Conservation (phyloP, 2,329 filamentous ascomycete species). For the Aspergillus pseudoviridinutans region DNA sequence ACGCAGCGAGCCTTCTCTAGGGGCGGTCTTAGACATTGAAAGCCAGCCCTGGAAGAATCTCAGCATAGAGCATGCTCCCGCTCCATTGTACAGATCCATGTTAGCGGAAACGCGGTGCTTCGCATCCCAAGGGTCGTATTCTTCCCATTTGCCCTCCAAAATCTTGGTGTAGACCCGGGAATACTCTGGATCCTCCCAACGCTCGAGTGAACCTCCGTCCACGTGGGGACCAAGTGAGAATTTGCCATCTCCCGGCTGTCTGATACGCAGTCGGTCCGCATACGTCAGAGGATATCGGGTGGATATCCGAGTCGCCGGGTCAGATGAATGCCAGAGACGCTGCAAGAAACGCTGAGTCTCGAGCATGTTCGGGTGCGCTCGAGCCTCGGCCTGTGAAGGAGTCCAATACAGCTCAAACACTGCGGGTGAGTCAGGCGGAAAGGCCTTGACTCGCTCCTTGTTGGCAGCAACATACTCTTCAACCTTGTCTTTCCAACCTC, state of each 20-base stretch:
- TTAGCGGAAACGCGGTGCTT: slow-evolving; percentile 63
- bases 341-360: slow-evolving; percentile 60
- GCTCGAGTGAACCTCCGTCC: slow-evolving; percentile 70
- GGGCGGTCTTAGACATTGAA: slow-evolving; percentile 65
- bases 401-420: slow-evolving; percentile 78
- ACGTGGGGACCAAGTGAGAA: slow-evolving; percentile 72
- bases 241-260: slow-evolving; percentile 64
- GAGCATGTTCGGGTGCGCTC: slow-evolving; percentile 63
- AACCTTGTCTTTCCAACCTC: slow-evolving; percentile 61
- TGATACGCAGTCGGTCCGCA: slow-evolving; percentile 68
- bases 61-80: slow-evolving; percentile 80
- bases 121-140: slow-evolving; percentile 78
- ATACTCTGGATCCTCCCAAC: slow-evolving; percentile 70
- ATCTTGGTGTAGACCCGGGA: slow-evolving; percentile 69
- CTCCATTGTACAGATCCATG: slow-evolving; percentile 73
- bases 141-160: slow-evolving; percentile 72
- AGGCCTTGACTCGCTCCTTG: slow-evolving; percentile 51
- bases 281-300: slow-evolving; percentile 63
- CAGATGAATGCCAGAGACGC: slow-evolving; percentile 58
- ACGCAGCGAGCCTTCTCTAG: slow-evolving; percentile 72
- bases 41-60: slow-evolving; percentile 91
- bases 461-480: slow-evolving; percentile 64
- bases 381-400: slow-evolving; percentile 61
- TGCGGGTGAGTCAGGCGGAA: slow-evolving; percentile 62
- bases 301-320: slow-evolving; percentile 43